A percentile compares a stretch with the other conserved stretches of the same genome.
phyloP scores from a whole-genome alignment of 345 rosid genomes.

The Excoecaria agallocha region DNA sequence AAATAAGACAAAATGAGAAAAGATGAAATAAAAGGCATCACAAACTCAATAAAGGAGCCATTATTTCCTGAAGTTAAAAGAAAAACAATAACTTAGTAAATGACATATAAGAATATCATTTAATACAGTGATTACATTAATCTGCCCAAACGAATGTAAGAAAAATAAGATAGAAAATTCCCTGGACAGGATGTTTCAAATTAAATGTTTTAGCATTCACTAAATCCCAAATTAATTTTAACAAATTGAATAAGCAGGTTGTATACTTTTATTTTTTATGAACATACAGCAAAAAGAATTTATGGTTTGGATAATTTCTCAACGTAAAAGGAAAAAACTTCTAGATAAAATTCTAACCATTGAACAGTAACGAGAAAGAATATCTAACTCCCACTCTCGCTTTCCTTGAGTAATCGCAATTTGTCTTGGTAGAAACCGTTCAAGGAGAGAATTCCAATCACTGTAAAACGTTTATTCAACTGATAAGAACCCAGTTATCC shows the following conservation, averaged over 20 bases:
- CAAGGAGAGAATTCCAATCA: slow-evolving; percentile 89
- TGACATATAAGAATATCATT: not conserved
- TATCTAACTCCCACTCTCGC: slow-evolving; percentile 93
- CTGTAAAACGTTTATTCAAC: slow-evolving; percentile 32
- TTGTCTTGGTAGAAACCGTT: slow-evolving; percentile 87
- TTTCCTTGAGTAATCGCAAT: slow-evolving; percentile 93
- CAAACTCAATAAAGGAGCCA: not conserved
- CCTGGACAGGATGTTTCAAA: not conserved
- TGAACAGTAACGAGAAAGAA: slow-evolving; percentile 79
- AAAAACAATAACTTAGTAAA: not conserved
- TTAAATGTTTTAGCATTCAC: not conserved
- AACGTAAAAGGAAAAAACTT: not conserved
- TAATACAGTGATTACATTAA: not conserved
- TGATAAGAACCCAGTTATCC: not conserved
- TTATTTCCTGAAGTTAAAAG: not conserved
- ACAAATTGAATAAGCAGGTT: too few relatives aligned
- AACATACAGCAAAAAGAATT: not conserved
- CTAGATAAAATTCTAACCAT: slow-evolving; percentile 52
- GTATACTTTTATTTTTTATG: too few relatives aligned
- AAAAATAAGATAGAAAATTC: not conserved
- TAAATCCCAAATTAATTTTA: too few relatives aligned
- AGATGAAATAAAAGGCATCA: not conserved
- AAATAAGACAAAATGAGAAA: not conserved
- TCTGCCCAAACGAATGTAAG: not conserved
- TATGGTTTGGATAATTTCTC: not conserved